Evolutionary conservation across 768 basidiomycete genomes (phyloP), one percentile per base, ranked within the genome.

Genomic region (Terana coerulea): DNA sequence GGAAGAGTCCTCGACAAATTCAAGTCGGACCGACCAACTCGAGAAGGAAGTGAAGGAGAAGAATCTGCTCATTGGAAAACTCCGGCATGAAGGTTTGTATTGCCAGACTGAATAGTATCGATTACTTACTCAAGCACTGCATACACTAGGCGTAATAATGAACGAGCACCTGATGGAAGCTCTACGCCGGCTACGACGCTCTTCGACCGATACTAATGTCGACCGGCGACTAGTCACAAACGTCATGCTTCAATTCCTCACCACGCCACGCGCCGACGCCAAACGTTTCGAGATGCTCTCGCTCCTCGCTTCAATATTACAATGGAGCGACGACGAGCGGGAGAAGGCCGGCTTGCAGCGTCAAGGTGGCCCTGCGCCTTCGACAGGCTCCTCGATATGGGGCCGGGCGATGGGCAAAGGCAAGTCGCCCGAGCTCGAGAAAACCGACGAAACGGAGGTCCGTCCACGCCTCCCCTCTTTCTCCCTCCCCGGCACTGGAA

Each of bases 111-210:
- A 35, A 6, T 47, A n/a, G 39, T 44, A 25, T 42, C 36, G 36
- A 39, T 39, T n/a, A n/a, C n/a, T n/a, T n/a, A n/a, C n/a, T n/a
- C n/a, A n/a, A n/a, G n/a, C 15, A 44, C 36, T 22, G n/a, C 29
- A 19, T n/a, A n/a, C 19, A 55, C 11, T 57, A 95, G 95, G 88
- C 45, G 93, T 99, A 12, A 95, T 98, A 53, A 84, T 95, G 65
- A 98, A 98, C 59, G 97, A 98, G 64, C 97, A 99, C 62, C 76
- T 99, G 10, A 97, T 94, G 61, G 95, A 98, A 68, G 97, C 97
- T 3, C 80, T 99, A n/a, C 90, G 95, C 11, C 86, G 97, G 21
- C 77, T 99, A 44, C 84, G 92, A 40, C 86, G 86, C 57, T 90
- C 84, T 53, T 85, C 91, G 0, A 80, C 89, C 6, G 81, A 81